phyloP scores from a whole-genome alignment of 1,284 basidiomycete species.

The Puccinia triticina region DNA sequence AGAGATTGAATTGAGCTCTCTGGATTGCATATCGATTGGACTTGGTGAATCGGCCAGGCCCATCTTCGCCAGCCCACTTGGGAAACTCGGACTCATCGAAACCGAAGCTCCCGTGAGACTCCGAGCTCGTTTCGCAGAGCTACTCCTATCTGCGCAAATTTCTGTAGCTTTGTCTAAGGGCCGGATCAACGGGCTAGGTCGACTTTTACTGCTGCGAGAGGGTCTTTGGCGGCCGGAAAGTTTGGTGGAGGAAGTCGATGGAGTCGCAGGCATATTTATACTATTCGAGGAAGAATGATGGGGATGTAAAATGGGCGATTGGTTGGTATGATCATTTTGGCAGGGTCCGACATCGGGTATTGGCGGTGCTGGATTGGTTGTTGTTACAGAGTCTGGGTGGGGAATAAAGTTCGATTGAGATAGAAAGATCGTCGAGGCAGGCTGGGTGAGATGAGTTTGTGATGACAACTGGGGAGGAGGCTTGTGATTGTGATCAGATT shows the following conservation, averaged over 20 bases:
- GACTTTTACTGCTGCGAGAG: constrained; percentile 23
- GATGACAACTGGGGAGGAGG: constrained; percentile 12
- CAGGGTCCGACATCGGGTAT: background rate
- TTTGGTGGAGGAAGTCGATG: background rate
- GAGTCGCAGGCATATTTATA: background rate
- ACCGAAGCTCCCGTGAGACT: constrained; percentile 57
- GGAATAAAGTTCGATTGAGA: background rate
- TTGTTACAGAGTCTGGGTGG: background rate
- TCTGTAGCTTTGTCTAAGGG: constrained; percentile 51
- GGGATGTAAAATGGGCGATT: constrained; percentile 12
- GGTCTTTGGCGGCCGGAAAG: constrained; percentile 32
- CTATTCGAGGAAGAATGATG: background rate
- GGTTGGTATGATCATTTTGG: background rate
- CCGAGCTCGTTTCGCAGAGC: constrained; percentile 60
- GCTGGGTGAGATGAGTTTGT: background rate
- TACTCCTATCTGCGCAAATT: constrained; percentile 61
- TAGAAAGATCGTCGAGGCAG: constrained; percentile 21
- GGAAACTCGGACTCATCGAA: constrained; percentile 39
- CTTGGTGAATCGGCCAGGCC: constrained; percentile 68
- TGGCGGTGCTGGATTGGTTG: background rate
- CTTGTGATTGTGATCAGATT: background rate
- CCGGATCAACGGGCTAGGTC: constrained; percentile 35
- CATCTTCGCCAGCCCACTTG: constrained; percentile 34
- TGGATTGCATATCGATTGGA: constrained; percentile 68
- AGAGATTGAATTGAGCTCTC: constrained; percentile 25